Base-by-base conservation (phyloP, 2,329 filamentous ascomycete species). In the Graphiopsis chlorocephala region DNA sequence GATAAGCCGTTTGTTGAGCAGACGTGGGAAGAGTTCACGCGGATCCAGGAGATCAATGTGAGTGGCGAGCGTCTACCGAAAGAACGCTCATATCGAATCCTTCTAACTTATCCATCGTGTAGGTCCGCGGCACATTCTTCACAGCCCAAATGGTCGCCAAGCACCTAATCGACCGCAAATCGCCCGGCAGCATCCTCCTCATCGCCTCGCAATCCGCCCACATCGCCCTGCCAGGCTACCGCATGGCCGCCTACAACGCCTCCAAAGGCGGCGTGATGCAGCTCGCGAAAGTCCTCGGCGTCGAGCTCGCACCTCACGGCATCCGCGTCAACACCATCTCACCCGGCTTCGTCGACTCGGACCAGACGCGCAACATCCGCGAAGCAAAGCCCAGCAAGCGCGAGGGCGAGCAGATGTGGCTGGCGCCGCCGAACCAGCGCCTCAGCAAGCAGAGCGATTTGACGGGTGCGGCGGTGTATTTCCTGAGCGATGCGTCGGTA, bases 401-500 rank as follows among this genome's bases (percentile, higher is more conserved):
- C 8, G 60, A 62, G 33, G 60, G 60, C 31, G 60, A 62, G 31
- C 60, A 62, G 50, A 60, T 60, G 26, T 64, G 57, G 35, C 64
- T 62, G 1, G 59, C 64, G 25, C 61, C 60, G 20, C 60, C 60
- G 15, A 62, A 62, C 48, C 60, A 62, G 60, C 48, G 60, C 8
- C 26, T 62, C 3, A 62, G 60, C 48, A 53, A 33, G 65, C 67
- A 69, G 45, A 69, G 69, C 60, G 71, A 73, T 50, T 61, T 73
- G 3, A 68, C 66, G 2, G 68, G 74, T 6, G 75, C 77, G 0
- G 76, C 77, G 55, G 77, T 81, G 7, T 80, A 78, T 65, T 72
- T 81, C 10, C 67, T 81, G 3, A 78, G 73, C 25, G 75, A 80
- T 63, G 79, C 79, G 6, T 75, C 75, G 38, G 74, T 78, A 1